A percentile compares a stretch with the other conserved stretches of the same genome.
These are phyloP conservation scores for Gossypium australe DNA, from an alignment of 345 rosid genomes.

Conservation along the genomic window DNA sequence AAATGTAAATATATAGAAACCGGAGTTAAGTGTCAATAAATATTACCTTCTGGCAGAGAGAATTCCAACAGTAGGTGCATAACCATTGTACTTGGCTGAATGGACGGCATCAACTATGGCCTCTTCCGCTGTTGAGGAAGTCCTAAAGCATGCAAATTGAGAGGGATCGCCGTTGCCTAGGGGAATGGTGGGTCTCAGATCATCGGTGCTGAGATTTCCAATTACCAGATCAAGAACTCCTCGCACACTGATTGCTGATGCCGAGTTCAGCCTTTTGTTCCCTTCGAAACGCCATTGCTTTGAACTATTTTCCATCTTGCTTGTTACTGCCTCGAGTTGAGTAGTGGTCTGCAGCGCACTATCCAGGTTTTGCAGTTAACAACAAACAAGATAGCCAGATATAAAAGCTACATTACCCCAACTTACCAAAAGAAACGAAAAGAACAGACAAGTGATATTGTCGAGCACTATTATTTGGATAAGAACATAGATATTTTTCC, in stretches of 20 bases:
- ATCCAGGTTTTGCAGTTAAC: not conserved
- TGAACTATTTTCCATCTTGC: constrained; percentile 16
- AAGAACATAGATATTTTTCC: not conserved
- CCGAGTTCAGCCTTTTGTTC: constrained; percentile 12
- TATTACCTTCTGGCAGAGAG: constrained; percentile 49
- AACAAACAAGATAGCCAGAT: not conserved
- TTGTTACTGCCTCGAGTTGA: not conserved
- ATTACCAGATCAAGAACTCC: constrained; percentile 13
- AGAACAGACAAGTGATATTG: not conserved
- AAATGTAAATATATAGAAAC: too few species aligned
- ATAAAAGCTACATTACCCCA: not conserved
- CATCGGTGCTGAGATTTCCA: constrained; percentile 25
- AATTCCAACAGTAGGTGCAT: constrained; percentile 34
- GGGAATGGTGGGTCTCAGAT: constrained; percentile 25
- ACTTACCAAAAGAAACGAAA: not conserved
- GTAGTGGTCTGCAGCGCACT: not conserved
- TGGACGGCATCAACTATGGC: constrained; percentile 39
- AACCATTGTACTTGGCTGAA: constrained; percentile 40
- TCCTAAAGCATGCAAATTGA: constrained; percentile 34
- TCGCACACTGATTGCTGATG: constrained; percentile 12
- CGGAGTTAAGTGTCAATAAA: too few species aligned
- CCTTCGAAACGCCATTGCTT: constrained; percentile 21
- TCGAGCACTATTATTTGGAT: not conserved
- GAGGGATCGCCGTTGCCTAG: constrained; percentile 60
- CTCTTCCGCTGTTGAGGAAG: constrained; percentile 32